Conservation (phyloP, 495 filamentous ascomycete genomes). For the Cudoniella acicularis region DNA sequence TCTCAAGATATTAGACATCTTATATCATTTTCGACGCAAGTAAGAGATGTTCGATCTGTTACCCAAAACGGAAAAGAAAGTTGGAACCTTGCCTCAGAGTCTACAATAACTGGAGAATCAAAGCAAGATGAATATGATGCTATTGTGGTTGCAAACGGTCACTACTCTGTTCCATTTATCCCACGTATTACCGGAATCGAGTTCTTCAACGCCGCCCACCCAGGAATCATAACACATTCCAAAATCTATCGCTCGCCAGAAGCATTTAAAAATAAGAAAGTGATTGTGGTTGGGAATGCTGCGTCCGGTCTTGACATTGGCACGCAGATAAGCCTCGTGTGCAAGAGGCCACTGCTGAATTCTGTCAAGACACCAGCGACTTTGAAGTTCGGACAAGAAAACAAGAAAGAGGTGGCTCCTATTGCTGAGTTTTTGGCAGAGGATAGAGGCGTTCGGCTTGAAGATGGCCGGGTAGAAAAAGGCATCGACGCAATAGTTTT, state of each 20-base stretch:
- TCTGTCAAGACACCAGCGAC: constrained; percentile 10
- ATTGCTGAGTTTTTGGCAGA: constrained; percentile 54
- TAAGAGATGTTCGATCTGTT: constrained; percentile 13
- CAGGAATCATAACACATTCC: constrained; percentile 69
- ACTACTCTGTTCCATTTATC: constrained; percentile 69
- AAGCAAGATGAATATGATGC: constrained; percentile 63
- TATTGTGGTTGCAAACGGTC: constrained; percentile 79
- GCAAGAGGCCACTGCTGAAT: constrained; percentile 35
- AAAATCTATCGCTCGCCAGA: constrained; percentile 69
- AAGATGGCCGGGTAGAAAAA: constrained; percentile 48
- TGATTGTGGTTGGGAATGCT: constrained; percentile 70
- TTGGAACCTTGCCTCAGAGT: constrained; percentile 55
- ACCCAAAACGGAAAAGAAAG: constrained; percentile 2
- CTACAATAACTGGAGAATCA: constrained; percentile 36
- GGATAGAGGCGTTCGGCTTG: constrained; percentile 48
- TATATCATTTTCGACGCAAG: constrained; percentile 18
- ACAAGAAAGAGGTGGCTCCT: constrained; percentile 53
- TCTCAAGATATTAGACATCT: constrained; percentile 33
- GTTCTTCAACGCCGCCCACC: constrained; percentile 54
- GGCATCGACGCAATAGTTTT: constrained; percentile 67
- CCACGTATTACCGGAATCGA: constrained; percentile 59
- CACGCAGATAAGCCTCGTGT: constrained; percentile 59
- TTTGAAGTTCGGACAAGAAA: constrained; percentile 9
- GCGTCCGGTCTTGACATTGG: constrained; percentile 81
- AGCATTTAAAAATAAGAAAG: constrained; percentile 44